Base-by-base conservation (phyloP, 1,284 basidiomycete genomes). In the Entoloma clypeatum region DNA sequence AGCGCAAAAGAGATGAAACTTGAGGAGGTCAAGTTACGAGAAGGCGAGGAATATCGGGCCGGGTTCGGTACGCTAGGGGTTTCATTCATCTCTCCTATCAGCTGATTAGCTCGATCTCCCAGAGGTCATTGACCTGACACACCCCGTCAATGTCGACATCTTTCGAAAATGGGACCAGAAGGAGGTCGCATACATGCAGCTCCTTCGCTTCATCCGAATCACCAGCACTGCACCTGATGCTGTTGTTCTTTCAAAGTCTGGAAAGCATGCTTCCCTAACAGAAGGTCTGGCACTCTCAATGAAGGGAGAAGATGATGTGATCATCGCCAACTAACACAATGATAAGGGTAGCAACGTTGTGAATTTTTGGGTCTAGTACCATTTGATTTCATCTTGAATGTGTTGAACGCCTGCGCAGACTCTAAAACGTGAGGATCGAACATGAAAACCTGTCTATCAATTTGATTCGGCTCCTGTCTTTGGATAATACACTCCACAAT, bases 71-170 rank as follows among this genome's bases (percentile, higher is more conserved):
- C 49, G 84, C n/a, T n/a, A n/a, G n/a, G n/a, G n/a, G n/a, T n/a
- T n/a, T n/a, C n/a, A n/a, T n/a, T n/a, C n/a, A n/a, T n/a, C n/a
- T n/a, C n/a, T n/a, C n/a, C n/a, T n/a, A n/a, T n/a, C n/a, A n/a
- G n/a, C n/a, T n/a, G n/a, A n/a, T n/a, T n/a, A n/a, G n/a, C n/a
- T n/a, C n/a, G 14, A 27, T 41, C 19, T 43, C 45, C 17, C 62
- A 92, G 90, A 93, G 65, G 74, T 93, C n/a, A 77, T 81, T 11
- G 90, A 94, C 61, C 69, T 94, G 30, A 92, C 88, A 0, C 78
- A 93, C 52, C 62, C 68, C 8, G 63, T 71, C 7, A 92, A 79
- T n/a, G 81, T 86, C 21, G 72, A 75, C 13, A 67, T 92, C 4
- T 86, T 92, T 60, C 75, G 82, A 38, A 62, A 65, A 39, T 92